Base-by-base conservation (phyloP, 169 alveolate species). In the Plasmodium cynomolgi region DNA sequence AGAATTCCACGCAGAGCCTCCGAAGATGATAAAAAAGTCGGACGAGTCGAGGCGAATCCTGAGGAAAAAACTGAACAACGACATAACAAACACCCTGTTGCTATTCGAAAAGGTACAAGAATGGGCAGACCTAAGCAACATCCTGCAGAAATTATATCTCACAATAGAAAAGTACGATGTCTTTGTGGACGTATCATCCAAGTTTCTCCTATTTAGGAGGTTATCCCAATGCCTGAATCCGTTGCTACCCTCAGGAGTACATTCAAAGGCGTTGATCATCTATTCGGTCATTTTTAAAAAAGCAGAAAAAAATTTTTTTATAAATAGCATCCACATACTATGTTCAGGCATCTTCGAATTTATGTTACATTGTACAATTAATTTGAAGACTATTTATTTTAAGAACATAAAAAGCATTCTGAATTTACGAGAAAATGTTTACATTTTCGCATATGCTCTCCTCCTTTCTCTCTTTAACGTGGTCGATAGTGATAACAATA, bases 221-320 rank as follows among this genome's bases (percentile, higher is more conserved):
- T 93, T 98, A 85, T 98, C 99, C 26, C 99, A 98, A 91, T 98
- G 99, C 83, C 92, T 98, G 82, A 98, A 98, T 84, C 99, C 99
- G 1, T 96, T 96, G 58, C 96, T 98, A 23, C 99, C 99, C 5
- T 96, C 98, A 34, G 99, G 99, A 3, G 98, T 98, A 1, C 99
- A 98, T 91, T 97, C 97, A 34, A 96, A 97, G 83, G 99, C 99
- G 23, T 96, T 98, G 95, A 99, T 98, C 92, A 97, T 97, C 1
- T 98, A 97, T 91, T 97, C 97, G 44, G 84, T 98, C 26, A 97
- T 98, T 50, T 96, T 97, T 92, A 98, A 97, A 79, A 97, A 98
- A 86, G 96, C 97, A 7, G 98, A 98, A 56, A 91, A 95, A 56
- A 94, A 91, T 50, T 98, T 97, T 41, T 94, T 98, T 84, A 96